phyloP scores from a whole-genome alignment of 2,329 filamentous ascomycete species.

The Rugonectria rugulosa region DNA sequence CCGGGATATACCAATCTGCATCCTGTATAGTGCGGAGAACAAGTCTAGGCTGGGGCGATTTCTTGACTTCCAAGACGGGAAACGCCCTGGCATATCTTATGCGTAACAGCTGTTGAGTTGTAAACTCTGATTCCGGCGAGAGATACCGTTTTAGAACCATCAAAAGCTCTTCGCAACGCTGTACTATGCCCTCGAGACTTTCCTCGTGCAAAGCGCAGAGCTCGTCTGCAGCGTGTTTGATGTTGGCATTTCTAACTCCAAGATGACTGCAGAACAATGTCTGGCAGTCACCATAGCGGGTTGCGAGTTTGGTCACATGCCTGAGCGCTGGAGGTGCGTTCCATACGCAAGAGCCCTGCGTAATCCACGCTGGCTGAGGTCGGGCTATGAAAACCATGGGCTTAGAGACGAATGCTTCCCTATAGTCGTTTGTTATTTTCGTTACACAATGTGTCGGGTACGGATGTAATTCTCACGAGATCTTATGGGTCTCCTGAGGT shows the following conservation, averaged over 20 bases:
- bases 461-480: neutral
- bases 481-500: neutral
- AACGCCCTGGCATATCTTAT: conserved; percentile 4
- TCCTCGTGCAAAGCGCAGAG: neutral
- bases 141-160: neutral
- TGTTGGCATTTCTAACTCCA: neutral
- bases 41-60: neutral
- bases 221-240: conserved; percentile 10
- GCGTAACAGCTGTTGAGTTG: neutral
- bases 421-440: neutral
- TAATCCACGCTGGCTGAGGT: conserved; percentile 8
- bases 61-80: neutral
- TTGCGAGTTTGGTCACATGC: conserved; percentile 5
- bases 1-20: conserved; percentile 14
- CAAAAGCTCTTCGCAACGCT: conserved; percentile 9
- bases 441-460: neutral
- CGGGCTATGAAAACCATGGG: conserved; percentile 11
- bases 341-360: conserved; percentile 12
- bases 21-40: conserved; percentile 1
- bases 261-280: conserved; percentile 7
- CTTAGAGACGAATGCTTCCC: neutral
- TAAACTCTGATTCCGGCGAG: neutral
- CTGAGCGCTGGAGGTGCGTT: conserved; percentile 11
- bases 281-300: conserved; percentile 13
- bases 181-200: neutral